Base-by-base conservation (phyloP, 176 grass and related monocot species). In the Eragrostis curvula region DNA sequence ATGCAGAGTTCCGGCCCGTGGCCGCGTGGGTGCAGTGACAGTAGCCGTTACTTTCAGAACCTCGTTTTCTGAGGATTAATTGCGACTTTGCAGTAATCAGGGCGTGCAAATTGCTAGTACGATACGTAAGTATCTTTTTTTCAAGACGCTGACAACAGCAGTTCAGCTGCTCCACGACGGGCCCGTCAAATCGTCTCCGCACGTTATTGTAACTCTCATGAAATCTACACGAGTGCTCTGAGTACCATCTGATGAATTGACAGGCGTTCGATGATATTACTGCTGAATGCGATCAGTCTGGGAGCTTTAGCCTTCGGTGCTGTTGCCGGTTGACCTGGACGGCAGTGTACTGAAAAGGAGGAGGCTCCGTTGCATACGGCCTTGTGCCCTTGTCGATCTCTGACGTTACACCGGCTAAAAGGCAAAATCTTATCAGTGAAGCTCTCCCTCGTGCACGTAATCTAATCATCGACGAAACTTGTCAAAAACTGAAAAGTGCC, bases 21-120 rank as follows among this genome's bases (percentile, higher is more conserved):
- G 6, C 42, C 16, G 62, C 58, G 7, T 21, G 53, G 58, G 58
- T 78, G 58, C 75, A 49, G 59, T 15, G 55, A 62, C 11, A 29
- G 73, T 49, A 64, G 30, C 67, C 42, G 68, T 73, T 53, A 58
- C 17, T 79, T 73, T 79, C 67, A 42, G 55, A 32, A 6, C 71
- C 2, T 40, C 56, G 7, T 49, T 72, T 32, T 25, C 18, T 7
- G 9, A 41, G 30, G 73, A 77, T 16, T 18, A 46, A 56, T 61
- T 14, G 53, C 42, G 58, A 44, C 79, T 52, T 15, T 2, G 21
- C 66, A 36, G 32, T 36, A 36, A 36, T 36, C 32, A 27, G 18
- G 21, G 11, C 58, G 3, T 61, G 58, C 58, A 28, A 61, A 61
- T 61, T 11, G 24, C 24, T 7, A 36, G 32, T 36, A 36, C 4